Evolutionary conservation across 75 land plant species (phyloP), one percentile per base, ranked within the genome.

Genomic region (Azolla pinnata): DNA sequence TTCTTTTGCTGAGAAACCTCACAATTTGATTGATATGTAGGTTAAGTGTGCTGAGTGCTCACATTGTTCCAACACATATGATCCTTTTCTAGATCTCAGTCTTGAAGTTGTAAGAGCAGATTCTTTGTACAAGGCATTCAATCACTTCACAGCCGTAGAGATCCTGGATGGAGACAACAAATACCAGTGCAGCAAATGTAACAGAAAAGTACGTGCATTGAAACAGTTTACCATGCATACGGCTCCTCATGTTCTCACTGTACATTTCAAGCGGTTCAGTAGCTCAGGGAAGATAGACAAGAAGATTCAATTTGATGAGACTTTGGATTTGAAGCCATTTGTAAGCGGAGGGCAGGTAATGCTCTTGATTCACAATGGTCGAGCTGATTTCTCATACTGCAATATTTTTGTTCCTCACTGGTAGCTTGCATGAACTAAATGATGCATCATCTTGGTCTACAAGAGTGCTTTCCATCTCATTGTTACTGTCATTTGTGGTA

Each of bases 21-120:
- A 18, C 42, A 16, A 18, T 1, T 29, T 9, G 10, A 55, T 20
- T 14, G 31, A 9, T 33, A 16, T 55, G 30, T 28, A 92, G 97
- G 90, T 92, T 30, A 82, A 83, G 69, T 92, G 97, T 61, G 69
- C 74, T 62, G 68, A 85, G 20, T 92, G 97, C 48, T 80, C 80
- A 1, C 61, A 64, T 23, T 78, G 76, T 60, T 92, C 97, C 45
- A 71, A 88, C 60, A 88, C 68, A 44, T 82, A 67, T 66, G 97
- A 92, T 57, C 97, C 96, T 29, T 85, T 92, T 48, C 49, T 92
- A 33, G 97, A 88, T 64, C 68, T 92, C 45, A 92, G 97, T 67
- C 72, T 92, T 33, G 87, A 92, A 54, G 88, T 92, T 38, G 50
- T 38, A 2, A 81, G 77, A 52, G 90, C 85, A 33, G 96, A 92